Evolutionary conservation across 139 green algal genomes (phyloP).

Genomic region (Chlamydomonas applanata): DNA sequence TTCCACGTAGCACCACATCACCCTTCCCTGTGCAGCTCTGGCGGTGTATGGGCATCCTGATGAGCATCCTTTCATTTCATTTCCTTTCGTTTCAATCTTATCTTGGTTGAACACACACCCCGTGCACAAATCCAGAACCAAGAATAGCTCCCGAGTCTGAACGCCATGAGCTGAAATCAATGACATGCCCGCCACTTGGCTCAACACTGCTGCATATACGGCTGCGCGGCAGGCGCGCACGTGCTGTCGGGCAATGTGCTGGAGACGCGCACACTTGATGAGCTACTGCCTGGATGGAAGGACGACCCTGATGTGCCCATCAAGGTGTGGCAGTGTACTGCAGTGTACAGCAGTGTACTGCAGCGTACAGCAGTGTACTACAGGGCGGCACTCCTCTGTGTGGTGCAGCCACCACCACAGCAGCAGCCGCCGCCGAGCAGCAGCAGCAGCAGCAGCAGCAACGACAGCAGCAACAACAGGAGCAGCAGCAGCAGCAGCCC

Average conservation of each 20-base stretch:
- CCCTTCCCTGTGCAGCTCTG: too few relatives aligned
- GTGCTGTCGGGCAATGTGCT: constrained; percentile 89
- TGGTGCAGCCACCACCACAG: neutral
- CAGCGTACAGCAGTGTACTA: neutral
- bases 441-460: constrained; percentile 3
- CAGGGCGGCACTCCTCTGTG: too few relatives aligned
- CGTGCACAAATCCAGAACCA: neutral
- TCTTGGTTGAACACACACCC: too few relatives aligned
- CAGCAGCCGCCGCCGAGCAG: too few relatives aligned
- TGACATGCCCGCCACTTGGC: neutral
- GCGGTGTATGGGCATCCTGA: too few relatives aligned
- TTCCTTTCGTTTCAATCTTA: too few relatives aligned
- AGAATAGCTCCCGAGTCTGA: neutral
- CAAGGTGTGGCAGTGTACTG: constrained; percentile 17
- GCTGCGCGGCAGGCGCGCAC: constrained; percentile 63
- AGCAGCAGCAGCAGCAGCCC: too few relatives aligned
- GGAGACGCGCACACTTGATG: constrained; percentile 78
- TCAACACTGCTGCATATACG: neutral
- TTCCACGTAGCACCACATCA: too few relatives aligned
- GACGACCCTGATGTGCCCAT: constrained; percentile 43
- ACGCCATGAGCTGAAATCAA: too few relatives aligned
- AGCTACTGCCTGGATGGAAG: constrained; percentile 86
- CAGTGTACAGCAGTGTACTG: neutral
- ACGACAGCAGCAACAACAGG: neutral
- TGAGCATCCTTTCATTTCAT: too few relatives aligned